Evolutionary conservation across 805 yeast genomes (phyloP), one percentile per base, ranked within the genome.

Genomic region (Candida qinlingensis): DNA sequence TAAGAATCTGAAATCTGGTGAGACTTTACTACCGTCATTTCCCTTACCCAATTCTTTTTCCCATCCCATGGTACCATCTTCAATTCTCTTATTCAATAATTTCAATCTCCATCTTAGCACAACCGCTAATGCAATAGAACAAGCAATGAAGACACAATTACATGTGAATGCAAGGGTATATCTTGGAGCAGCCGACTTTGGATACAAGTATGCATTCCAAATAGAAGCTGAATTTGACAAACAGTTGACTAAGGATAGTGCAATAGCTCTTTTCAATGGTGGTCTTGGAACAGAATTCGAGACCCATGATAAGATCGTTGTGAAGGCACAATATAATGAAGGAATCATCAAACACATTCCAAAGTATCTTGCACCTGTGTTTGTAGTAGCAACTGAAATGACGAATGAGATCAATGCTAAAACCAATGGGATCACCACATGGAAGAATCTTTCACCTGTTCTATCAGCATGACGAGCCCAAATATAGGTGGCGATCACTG

Each of bases 301-400:
- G 66, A 77, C 70, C 80, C 84, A 79, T 4, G 83, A 67, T 39
- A 77, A 64, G 42, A 74, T 74, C 6, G 74, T 70, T 13, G 79
- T 76, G 60, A 76, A 79, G 1, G 81, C 71, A 58, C 80, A 75
- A 57, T 78, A 77, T 30, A 80, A 62, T 8, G 79, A 72, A 11
- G 82, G 80, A 47, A 80, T 74, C 79, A 80, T 74, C 48, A 78
- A 65, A 56, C 79, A 76, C 83, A 80, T 78, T 27, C 83, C 75
- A 53, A 78, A 75, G 55, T 78, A 79, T 47, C 84, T 65, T 3
- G 82, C 83, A 6, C 79, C 84, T 1, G 77, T 74, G 49, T 77
- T 75, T 46, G 74, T 62, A 0, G 81, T 73, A 2, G 80, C 63
- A 28, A 74, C 77, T 1, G 79, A 67, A 13, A 79, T 69, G 37